Evolutionary conservation across 306 rosid species (phyloP).

Genomic region (Acacia crassicarpa): DNA sequence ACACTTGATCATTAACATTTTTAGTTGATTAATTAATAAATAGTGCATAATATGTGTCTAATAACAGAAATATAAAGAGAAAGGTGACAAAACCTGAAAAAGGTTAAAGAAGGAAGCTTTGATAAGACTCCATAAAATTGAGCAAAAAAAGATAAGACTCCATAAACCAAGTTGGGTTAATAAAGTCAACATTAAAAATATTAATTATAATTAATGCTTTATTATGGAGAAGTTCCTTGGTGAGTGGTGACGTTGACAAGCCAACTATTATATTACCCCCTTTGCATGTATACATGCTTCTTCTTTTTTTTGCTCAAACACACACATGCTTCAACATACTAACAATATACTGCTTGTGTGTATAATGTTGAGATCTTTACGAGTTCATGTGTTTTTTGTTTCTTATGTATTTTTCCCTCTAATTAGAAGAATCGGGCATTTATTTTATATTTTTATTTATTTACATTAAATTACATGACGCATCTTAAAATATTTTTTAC

Average conservation of each 20-base stretch:
- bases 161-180: neutral
- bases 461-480: too few relatives aligned
- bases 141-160: neutral
- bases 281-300: too few relatives aligned
- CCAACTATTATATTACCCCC: neutral
- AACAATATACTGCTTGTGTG: too few relatives aligned
- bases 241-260: neutral
- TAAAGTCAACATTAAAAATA: neutral
- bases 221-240: neutral
- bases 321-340: neutral
- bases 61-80: neutral
- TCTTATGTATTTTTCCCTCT: too few relatives aligned
- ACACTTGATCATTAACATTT: neutral
- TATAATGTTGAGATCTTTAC: too few relatives aligned
- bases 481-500: too few relatives aligned
- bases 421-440: too few relatives aligned
- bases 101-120: neutral
- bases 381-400: too few relatives aligned
- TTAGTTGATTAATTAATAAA: neutral
- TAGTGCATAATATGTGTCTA: neutral
- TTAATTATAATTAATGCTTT: neutral
- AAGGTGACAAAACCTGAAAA: neutral
- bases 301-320: too few relatives aligned
- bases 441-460: too few relatives aligned
- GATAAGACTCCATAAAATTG: neutral